phyloP scores from a whole-genome alignment of 1,284 basidiomycete species.

The Cystobasidium sp. region DNA sequence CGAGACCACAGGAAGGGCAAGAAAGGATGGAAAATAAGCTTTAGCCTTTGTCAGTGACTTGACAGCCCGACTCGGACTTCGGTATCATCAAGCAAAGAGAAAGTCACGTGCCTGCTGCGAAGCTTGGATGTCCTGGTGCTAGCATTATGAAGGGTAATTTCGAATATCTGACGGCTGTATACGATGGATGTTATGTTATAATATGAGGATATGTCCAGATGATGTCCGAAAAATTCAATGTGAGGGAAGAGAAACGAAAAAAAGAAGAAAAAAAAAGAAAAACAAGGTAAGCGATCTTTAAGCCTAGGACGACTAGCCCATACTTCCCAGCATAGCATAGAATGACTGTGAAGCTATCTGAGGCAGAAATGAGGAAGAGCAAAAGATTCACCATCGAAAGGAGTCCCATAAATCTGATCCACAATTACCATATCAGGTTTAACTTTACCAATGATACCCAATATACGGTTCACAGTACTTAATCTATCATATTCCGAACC shows the following conservation, averaged over 20 bases:
- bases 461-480: slow-evolving; percentile 7
- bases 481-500: slow-evolving; percentile 22
- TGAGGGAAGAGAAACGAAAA: too few relatives aligned
- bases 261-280: background rate
- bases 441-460: slow-evolving; percentile 13
- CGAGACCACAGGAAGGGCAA: background rate
- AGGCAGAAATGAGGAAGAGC: background rate
- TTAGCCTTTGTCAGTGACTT: too few relatives aligned
- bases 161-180: slow-evolving; percentile 27
- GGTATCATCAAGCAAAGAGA: background rate
- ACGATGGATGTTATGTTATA: too few relatives aligned
- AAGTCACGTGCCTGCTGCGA: slow-evolving; percentile 29
- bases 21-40: background rate
- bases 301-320: background rate
- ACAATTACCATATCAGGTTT: slow-evolving; percentile 39
- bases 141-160: slow-evolving; percentile 25
- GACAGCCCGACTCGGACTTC: background rate
- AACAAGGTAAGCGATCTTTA: background rate
- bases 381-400: slow-evolving; percentile 35
- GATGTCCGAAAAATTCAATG: too few relatives aligned
- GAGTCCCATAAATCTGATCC: slow-evolving; percentile 39
- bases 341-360: too few relatives aligned
- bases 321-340: too few relatives aligned
- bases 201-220: too few relatives aligned
- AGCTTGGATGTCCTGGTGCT: slow-evolving; percentile 40